Evolutionary conservation across 2,329 filamentous ascomycete genomes (phyloP).

Genomic region (Coniella vitis): DNA sequence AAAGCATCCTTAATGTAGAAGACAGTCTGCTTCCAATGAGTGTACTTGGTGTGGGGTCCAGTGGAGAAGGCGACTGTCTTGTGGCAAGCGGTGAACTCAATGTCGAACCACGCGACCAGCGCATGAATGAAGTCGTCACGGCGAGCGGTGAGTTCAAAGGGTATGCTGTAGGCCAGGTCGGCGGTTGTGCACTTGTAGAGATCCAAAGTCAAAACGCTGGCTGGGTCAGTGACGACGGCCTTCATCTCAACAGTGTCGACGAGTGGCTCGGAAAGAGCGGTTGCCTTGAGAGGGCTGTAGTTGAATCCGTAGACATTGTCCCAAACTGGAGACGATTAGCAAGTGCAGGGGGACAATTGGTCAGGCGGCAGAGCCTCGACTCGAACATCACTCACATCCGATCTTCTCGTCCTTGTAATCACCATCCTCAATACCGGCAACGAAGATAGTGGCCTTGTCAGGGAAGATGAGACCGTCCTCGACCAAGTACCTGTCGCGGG

Average conservation of each 20-base stretch:
- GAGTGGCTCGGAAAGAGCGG: slow-evolving; percentile 88
- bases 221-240: slow-evolving; percentile 90
- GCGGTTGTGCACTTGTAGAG: slow-evolving; percentile 81
- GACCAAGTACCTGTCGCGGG: slow-evolving; percentile 82
- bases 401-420: slow-evolving; percentile 99
- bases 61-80: slow-evolving; percentile 97
- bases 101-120: slow-evolving; percentile 97
- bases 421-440: slow-evolving; percentile 95
- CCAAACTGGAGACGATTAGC: slow-evolving; percentile 62
- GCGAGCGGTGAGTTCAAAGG: slow-evolving; percentile 69
- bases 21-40: slow-evolving; percentile 99
- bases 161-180: slow-evolving; percentile 77
- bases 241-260: slow-evolving; percentile 98
- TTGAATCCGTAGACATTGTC: slow-evolving; percentile 98
- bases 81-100: slow-evolving; percentile 97
- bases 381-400: slow-evolving; percentile 65
- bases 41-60: slow-evolving; percentile 97
- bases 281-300: slow-evolving; percentile 88
- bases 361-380: background rate
- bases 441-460: slow-evolving; percentile 96
- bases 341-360: background rate
- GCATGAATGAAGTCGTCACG: slow-evolving; percentile 95
- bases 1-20: slow-evolving; percentile 94
- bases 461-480: slow-evolving; percentile 93
- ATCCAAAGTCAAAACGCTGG: slow-evolving; percentile 78